phyloP scores from a whole-genome alignment of 768 basidiomycete species.

The Ramaria rubella region DNA sequence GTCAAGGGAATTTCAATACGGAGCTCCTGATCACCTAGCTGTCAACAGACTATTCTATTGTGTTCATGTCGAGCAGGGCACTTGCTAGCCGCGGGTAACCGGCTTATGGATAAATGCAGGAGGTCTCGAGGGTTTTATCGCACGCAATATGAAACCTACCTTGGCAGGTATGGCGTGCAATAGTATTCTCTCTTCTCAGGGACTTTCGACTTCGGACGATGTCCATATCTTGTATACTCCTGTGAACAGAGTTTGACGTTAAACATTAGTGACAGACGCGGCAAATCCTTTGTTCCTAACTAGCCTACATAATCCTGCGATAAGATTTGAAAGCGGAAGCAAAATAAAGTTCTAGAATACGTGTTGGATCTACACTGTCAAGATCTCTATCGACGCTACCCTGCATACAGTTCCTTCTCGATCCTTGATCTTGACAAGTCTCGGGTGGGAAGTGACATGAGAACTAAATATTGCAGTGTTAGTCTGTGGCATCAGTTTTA shows the following conservation, averaged over 20 bases:
- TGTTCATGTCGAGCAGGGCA: too few relatives aligned
- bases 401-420: conserved; percentile 49
- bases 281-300: too few relatives aligned
- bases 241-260: not conserved
- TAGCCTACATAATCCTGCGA: too few relatives aligned
- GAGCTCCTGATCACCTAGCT: not conserved
- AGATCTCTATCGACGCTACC: conserved; percentile 38
- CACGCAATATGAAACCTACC: too few relatives aligned
- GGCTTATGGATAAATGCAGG: too few relatives aligned
- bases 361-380: conserved; percentile 17
- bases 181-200: not conserved
- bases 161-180: too few relatives aligned
- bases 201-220: not conserved
- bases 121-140: too few relatives aligned
- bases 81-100: too few relatives aligned
- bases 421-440: conserved; percentile 62
- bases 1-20: not conserved
- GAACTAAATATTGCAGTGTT: not conserved
- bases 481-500: not conserved
- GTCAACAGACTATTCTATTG: too few relatives aligned
- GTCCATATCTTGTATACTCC: not conserved
- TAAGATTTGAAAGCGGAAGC: too few relatives aligned
- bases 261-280: too few relatives aligned
- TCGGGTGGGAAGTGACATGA: conserved; percentile 6
- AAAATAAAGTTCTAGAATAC: too few relatives aligned